A percentile compares a stretch with the other conserved stretches of the same genome.
Evolutionary conservation across 1,284 basidiomycete genomes (phyloP).

Genomic region (Flammula alnicola): DNA sequence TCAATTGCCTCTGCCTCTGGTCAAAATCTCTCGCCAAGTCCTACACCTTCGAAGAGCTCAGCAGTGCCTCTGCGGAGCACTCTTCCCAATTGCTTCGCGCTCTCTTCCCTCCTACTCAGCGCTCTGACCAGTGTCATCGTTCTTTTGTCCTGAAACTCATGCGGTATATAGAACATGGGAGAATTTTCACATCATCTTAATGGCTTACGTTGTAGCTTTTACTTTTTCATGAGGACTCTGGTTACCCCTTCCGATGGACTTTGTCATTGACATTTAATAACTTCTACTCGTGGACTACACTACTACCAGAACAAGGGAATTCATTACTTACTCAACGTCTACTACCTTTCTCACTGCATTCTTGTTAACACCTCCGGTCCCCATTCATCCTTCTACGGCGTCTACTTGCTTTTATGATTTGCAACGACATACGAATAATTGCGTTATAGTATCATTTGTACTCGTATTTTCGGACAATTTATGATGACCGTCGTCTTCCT

Average conservation of each 20-base stretch:
- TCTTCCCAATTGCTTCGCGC: too few relatives aligned
- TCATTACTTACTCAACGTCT: too few relatives aligned
- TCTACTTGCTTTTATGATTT: too few relatives aligned
- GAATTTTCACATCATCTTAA: background rate
- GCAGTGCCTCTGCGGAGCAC: constrained; percentile 1
- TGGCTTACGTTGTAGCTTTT: background rate
- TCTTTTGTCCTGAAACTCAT: constrained; percentile 9
- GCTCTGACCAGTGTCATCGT: constrained; percentile 1
- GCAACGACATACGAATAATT: too few relatives aligned
- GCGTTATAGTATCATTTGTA: too few relatives aligned
- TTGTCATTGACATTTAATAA: background rate
- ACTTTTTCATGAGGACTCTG: background rate
- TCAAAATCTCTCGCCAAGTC: background rate
- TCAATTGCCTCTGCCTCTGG: constrained; percentile 5
- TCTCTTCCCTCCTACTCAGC: background rate
- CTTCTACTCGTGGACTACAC: background rate
- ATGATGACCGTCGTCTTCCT: too few relatives aligned
- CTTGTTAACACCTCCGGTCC: too few relatives aligned
- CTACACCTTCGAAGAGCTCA: constrained; percentile 7
- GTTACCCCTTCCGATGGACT: background rate
- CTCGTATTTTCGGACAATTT: too few relatives aligned
- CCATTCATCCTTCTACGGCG: too few relatives aligned
- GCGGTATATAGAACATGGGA: background rate
- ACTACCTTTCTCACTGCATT: too few relatives aligned
- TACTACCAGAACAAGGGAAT: background rate